phyloP scores from a whole-genome alignment of 2,329 filamentous ascomycete genomes.

The Fusarium liriodendri region DNA sequence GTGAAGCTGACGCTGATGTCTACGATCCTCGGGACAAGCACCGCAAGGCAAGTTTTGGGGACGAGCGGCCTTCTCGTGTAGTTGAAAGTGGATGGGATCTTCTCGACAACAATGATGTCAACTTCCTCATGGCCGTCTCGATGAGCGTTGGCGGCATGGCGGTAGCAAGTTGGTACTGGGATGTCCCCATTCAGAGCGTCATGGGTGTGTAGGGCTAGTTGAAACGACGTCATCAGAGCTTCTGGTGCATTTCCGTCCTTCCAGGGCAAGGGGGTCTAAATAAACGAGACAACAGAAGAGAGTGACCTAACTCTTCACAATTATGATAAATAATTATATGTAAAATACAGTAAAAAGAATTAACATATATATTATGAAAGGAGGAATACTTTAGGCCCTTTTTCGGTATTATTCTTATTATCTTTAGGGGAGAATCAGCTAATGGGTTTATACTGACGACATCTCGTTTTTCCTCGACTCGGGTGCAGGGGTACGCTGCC shows the following conservation, averaged over 20 bases:
- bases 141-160: conserved; percentile 86
- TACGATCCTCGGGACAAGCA: conserved; percentile 64
- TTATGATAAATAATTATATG: no score
- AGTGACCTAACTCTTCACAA: no score
- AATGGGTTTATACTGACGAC: no score
- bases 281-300: no score
- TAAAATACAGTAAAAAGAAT: no score
- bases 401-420: no score
- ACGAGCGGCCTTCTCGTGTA: conserved; percentile 69
- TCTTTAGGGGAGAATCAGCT: no score
- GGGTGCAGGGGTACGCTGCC: conserved; percentile 11
- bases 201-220: conserved; percentile 44
- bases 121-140: conserved; percentile 86
- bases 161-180: conserved; percentile 71
- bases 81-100: conserved; percentile 77
- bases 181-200: conserved; percentile 61
- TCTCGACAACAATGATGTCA: conserved; percentile 95
- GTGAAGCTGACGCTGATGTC: conserved; percentile 52
- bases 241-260: conserved; percentile 8
- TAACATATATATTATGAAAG: no score
- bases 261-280: no score
- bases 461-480: no score
- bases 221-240: conserved; percentile 40
- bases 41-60: conserved; percentile 64
- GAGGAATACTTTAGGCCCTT: no score